phyloP scores from a whole-genome alignment of 305 asterid genomes.

The Rubia occidens region DNA sequence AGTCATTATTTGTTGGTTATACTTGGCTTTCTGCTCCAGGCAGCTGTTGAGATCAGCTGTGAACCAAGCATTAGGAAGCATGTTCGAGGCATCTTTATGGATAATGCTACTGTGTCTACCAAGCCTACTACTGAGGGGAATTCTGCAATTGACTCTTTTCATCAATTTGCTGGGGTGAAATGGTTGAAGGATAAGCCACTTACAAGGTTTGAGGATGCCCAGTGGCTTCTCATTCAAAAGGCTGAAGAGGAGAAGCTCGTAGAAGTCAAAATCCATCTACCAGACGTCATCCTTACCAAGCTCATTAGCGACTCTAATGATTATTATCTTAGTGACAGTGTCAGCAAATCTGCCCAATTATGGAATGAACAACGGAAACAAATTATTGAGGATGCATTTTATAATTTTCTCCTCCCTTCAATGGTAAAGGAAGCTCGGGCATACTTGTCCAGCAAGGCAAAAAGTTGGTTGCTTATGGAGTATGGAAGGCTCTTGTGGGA shows the following conservation, averaged over 20 bases:
- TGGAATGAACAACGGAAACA: conserved; percentile 96
- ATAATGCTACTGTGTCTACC: conserved; percentile 74
- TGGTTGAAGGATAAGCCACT: conserved; percentile 94
- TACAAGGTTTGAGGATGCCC: conserved; percentile 71
- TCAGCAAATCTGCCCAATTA: conserved; percentile 87
- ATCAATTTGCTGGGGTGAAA: conserved; percentile 83
- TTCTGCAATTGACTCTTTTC: conserved; percentile 72
- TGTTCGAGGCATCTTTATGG: conserved; percentile 84
- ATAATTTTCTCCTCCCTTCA: conserved; percentile 66
- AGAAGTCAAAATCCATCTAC: conserved; percentile 74
- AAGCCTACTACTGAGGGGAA: conserved; percentile 81
- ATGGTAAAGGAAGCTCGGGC: conserved; percentile 94
- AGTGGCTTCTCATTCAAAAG: conserved; percentile 92
- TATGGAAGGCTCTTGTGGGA: conserved; percentile 83
- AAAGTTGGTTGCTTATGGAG: conserved; percentile 64
- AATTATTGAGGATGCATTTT: conserved; percentile 77
- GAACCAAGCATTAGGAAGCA: conserved; percentile 89
- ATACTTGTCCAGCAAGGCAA: conserved; percentile 63
- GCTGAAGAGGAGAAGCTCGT: conserved; percentile 96
- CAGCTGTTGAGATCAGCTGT: conserved; percentile 93
- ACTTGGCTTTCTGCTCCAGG: conserved; percentile 38
- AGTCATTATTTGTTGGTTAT: neutral
- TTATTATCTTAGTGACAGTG: conserved; percentile 88
- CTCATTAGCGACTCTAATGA: conserved; percentile 65
- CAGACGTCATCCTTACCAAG: conserved; percentile 57